A percentile compares a stretch with the other conserved stretches of the same genome.
Conservation (phyloP, 2,329 filamentous ascomycete genomes). For the Colletotrichum limetticola region DNA sequence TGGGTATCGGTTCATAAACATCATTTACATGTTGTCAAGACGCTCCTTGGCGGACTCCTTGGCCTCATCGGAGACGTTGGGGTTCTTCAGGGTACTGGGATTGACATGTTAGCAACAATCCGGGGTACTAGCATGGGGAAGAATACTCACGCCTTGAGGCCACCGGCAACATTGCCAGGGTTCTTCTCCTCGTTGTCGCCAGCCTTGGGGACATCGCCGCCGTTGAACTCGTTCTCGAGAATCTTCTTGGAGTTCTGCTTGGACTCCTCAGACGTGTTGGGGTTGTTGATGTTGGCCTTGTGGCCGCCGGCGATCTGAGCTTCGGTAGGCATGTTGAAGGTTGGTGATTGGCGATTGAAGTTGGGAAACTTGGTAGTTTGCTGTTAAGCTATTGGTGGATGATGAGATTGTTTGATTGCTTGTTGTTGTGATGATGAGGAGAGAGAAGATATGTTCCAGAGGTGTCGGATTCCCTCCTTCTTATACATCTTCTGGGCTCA, state of each 20-base stretch:
- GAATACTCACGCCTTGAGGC: constrained; percentile 60
- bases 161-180: constrained; percentile 62
- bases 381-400: neutral
- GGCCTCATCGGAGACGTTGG: constrained; percentile 65
- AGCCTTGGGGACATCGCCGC: constrained; percentile 48
- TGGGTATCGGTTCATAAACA: neutral
- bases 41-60: constrained; percentile 66
- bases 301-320: constrained; percentile 66
- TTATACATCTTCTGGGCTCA: constrained; percentile 24
- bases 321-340: constrained; percentile 57
- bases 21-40: constrained; percentile 52
- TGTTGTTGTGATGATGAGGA: constrained; percentile 18
- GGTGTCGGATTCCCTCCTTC: constrained; percentile 16
- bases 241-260: constrained; percentile 65
- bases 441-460: accelerated
- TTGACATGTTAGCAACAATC: constrained; percentile 2
- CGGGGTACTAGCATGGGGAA: accelerated
- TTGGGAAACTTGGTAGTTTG: neutral
- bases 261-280: constrained; percentile 64
- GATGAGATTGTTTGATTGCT: neutral
- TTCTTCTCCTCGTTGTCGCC: constrained; percentile 57
- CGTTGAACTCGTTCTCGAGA: constrained; percentile 61
- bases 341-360: neutral
- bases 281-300: constrained; percentile 69
- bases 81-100: constrained; percentile 62